Base-by-base conservation (phyloP, 1,284 basidiomycete species). In the Microbotryum intermedium region DNA sequence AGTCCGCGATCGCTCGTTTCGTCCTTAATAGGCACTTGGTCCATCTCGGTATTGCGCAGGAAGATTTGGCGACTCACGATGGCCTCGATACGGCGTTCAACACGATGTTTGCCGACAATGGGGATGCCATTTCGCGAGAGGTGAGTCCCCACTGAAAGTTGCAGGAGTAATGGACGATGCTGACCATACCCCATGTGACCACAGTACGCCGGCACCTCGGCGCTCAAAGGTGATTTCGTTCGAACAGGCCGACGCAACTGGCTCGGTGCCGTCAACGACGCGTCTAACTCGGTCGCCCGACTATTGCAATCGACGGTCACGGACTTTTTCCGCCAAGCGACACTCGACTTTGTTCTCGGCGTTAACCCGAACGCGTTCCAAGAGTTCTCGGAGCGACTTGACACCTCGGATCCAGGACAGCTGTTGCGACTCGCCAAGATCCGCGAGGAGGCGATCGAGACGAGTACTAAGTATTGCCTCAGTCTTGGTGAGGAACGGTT, bases 151-250 rank as follows among this genome's bases (percentile, higher is more conserved):
- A n/a, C n/a, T 45, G 13, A 45, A 13, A n/a, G n/a, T n/a, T n/a
- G n/a, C n/a, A 13, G 43, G 43, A 45, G 43, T 45, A 13, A 45
- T 20, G 28, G 28, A 39, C 11, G 34, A 39, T 16, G 34, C 34
- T 39, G 34, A 39, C 10, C 34, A 5, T 11, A 11, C 11, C 18
- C 4, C 21, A 28, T 16, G 28, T 89, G 86, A 71, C 80, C 84
- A 62, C 84, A 84, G 59, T 95, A 97, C 70, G 85, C 88, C 59
- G 88, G 88, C n/a, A 90, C 90, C 0, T 89, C 88, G 53, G 90
- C 90, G 21, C 79, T 97, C 53, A 97, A 97, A 83, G 90, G 92
- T n/a, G 92, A 95, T 76, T 97, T 91, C 71, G 94, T 91, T 1
- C 82, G 90, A 80, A 97, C 93, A 0, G 94, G 94, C 30, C 94